Evolutionary conservation across 306 rosid species (phyloP), one percentile per base, ranked within the genome.

Genomic region (Glycine soja): DNA sequence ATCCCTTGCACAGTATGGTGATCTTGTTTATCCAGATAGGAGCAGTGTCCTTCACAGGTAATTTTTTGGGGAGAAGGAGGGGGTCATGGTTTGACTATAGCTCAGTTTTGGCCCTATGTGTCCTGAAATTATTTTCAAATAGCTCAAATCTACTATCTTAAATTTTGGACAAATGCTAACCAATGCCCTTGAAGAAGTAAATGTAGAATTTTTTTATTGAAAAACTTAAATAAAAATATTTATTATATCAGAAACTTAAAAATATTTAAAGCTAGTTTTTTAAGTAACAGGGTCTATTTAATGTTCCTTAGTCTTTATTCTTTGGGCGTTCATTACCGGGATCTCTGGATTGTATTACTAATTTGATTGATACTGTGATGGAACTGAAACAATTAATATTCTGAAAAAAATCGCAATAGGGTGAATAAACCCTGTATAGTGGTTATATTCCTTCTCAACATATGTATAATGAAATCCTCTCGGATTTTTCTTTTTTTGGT

Each of bases 1-100:
- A 82, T 82, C 99, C 72, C 98, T 93, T 73, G 92, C 91, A 13
- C 97, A 91, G 64, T 95, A 93, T 76, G 93, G 93, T 81, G 99
- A 93, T 83, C 87, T 95, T 81, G 98, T 95, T 77, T 89, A 93
- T 89, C 96, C 90, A 51, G 92, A 95, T 77, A 86, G 80, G 72
- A 80, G 84, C 43, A 90, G 98, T 61, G 79, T 93, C 80, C 90
- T 95, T 84, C 79, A 76, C 77, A 92, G 88, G 99, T 95, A 95
- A 75, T 0, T 51, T 51, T 24, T 32, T 10, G 18, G 19, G 45
- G 48, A 0, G 16, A 1, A 8, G 45, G 1, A 10, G 47, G 47
- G 2, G 47, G 30, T 58, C n/a, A 47, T 48, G 43, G 63, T 77
- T 57, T 47, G 59, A 50, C 13, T 50, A 58, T 15, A 46, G 38